Percentiles rank a stretch among this genome's conserved stretches.
phyloP scores from a whole-genome alignment of 2,329 filamentous ascomycete genomes.

The Zymoseptoria pseudotritici region DNA sequence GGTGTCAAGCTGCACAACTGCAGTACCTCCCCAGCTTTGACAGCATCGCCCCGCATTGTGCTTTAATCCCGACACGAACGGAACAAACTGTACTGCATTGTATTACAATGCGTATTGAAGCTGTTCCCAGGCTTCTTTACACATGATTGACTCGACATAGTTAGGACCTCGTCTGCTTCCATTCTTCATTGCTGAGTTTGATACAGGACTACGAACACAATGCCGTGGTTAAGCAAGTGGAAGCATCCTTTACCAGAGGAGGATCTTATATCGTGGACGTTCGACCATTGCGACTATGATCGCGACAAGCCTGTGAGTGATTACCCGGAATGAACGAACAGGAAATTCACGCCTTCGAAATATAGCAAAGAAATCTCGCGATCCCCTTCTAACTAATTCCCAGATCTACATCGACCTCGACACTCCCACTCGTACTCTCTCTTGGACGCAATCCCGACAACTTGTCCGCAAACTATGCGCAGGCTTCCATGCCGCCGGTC shows the following conservation, averaged over 20 bases:
- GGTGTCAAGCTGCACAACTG: no score
- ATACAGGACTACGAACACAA: neutral
- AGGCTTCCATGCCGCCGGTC: conserved; percentile 35
- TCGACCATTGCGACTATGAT: conserved; percentile 43
- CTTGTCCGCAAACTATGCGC: conserved; percentile 35
- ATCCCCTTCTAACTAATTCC: neutral
- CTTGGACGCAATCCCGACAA: conserved; percentile 36
- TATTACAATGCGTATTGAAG: no score
- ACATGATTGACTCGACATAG: no score
- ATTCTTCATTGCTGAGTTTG: no score
- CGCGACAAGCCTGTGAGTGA: conserved; percentile 34
- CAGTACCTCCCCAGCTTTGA: no score
- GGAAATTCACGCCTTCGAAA: no score
- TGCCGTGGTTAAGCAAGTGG: conserved; percentile 7
- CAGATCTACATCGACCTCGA: conserved; percentile 44
- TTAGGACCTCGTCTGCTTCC: no score
- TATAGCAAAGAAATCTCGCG: neutral
- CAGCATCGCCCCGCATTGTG: no score
- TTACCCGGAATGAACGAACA: neutral
- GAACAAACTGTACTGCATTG: no score
- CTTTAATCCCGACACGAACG: no score
- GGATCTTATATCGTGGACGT: conserved; percentile 49
- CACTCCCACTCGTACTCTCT: conserved; percentile 38
- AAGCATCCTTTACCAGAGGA: conserved; percentile 36
- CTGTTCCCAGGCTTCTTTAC: no score